phyloP scores from a whole-genome alignment of 208 protist species.

The Trichomonas tenax region DNA sequence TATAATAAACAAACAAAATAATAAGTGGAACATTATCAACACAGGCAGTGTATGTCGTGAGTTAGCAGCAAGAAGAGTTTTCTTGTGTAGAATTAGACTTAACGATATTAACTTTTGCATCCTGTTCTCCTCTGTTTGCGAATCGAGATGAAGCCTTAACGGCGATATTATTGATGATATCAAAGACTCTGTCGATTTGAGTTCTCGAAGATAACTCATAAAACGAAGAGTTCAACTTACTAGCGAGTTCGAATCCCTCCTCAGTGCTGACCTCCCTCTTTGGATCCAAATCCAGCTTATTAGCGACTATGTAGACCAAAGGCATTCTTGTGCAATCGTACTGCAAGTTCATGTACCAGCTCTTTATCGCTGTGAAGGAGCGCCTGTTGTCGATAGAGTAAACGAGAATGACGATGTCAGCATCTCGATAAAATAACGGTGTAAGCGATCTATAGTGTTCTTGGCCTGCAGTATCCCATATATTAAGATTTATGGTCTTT shows the following conservation, averaged over 20 bases:
- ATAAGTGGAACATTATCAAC: no score
- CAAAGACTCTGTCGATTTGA: not conserved
- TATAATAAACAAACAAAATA: no score
- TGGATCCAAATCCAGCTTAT: not conserved
- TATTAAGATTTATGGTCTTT: not conserved
- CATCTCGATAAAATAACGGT: not conserved
- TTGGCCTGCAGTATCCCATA: not conserved
- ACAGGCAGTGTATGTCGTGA: no score
- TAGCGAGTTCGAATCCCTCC: not conserved
- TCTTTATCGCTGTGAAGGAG: not conserved
- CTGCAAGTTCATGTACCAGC: not conserved
- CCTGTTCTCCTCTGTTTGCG: no score
- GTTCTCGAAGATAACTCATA: not conserved
- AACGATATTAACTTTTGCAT: no score
- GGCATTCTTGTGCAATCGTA: not conserved
- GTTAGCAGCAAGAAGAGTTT: no score
- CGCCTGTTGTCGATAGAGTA: not conserved
- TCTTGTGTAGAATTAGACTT: no score
- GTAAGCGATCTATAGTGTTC: not conserved
- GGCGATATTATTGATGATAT: not conserved
- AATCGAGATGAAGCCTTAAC: no score
- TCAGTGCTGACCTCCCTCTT: not conserved
- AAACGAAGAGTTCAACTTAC: not conserved
- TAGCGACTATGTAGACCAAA: not conserved
- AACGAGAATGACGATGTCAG: not conserved